A percentile compares a stretch with the other conserved stretches of the same genome.
Evolutionary conservation across 2,329 filamentous ascomycete genomes (phyloP).

Genomic region (Ambrosiella cleistominuta): DNA sequence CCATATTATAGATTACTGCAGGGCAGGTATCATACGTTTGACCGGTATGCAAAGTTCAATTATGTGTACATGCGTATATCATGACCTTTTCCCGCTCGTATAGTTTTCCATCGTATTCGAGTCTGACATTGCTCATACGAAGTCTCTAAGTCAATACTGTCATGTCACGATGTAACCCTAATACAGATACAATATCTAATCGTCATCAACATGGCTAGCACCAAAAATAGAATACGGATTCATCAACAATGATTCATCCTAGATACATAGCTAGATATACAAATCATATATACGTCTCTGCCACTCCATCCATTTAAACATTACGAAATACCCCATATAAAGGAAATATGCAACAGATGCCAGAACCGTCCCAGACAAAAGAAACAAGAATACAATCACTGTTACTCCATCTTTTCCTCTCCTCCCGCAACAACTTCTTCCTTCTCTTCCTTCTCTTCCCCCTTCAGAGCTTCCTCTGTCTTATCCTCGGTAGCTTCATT

Average conservation of each 20-base stretch:
- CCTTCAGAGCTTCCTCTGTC: not conserved
- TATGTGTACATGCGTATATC: too few relatives aligned
- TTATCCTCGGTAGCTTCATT: constrained; percentile 1
- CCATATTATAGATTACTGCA: too few relatives aligned
- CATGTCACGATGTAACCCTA: not conserved
- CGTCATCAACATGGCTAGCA: too few relatives aligned
- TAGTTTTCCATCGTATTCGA: too few relatives aligned
- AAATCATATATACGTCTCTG: constrained; percentile 1
- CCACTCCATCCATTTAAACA: not conserved
- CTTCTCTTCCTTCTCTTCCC: not conserved
- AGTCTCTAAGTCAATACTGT: too few relatives aligned
- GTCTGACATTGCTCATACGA: too few relatives aligned
- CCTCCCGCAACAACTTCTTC: not conserved
- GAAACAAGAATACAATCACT: not conserved
- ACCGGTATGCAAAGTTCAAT: too few relatives aligned
- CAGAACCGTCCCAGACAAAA: not conserved
- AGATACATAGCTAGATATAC: constrained; percentile 6
- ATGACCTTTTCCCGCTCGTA: too few relatives aligned
- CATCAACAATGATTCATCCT: constrained; percentile 1
- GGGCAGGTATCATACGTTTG: too few relatives aligned
- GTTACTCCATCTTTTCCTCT: not conserved
- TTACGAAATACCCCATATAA: constrained; percentile 6
- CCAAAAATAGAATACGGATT: not conserved
- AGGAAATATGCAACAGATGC: constrained; percentile 4
- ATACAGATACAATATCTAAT: not conserved